These are phyloP conservation scores for Fragaria vesca DNA, from an alignment of 306 rosid species.

Conservation along the genomic window DNA sequence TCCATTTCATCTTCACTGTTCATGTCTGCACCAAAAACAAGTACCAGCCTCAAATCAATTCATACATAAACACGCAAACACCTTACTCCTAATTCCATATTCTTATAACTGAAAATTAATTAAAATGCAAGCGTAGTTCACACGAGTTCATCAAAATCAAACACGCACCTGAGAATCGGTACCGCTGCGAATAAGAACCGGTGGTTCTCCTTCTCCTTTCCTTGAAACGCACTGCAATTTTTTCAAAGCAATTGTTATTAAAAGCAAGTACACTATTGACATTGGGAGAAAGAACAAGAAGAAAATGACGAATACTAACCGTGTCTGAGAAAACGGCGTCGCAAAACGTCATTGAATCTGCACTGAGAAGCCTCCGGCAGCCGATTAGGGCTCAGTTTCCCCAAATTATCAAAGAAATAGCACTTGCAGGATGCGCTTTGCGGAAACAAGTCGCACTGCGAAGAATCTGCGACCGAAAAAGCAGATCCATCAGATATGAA, in stretches of 20 bases:
- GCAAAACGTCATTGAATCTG: constrained; percentile 79
- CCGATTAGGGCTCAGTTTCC: constrained; percentile 43
- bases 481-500: not conserved
- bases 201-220: constrained; percentile 55
- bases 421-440: constrained; percentile 85
- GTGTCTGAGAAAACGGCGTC: constrained; percentile 89
- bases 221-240: constrained; percentile 59
- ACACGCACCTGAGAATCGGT: constrained; percentile 46
- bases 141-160: not conserved
- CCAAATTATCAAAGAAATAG: constrained; percentile 70
- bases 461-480: constrained; percentile 50
- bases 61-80: not conserved
- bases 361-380: constrained; percentile 38
- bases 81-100: not conserved
- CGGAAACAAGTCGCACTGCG: constrained; percentile 66
- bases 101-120: not conserved
- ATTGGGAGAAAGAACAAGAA: not conserved
- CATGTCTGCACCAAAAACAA: constrained; percentile 38
- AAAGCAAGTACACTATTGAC: not conserved
- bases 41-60: not conserved
- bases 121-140: not conserved
- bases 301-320: constrained; percentile 35
- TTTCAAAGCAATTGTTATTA: not conserved
- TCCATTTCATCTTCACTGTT: constrained; percentile 63
- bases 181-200: constrained; percentile 46